These are phyloP conservation scores for Coelastrella sp. DNA, from an alignment of 139 green algal genomes.

Conservation along the genomic window DNA sequence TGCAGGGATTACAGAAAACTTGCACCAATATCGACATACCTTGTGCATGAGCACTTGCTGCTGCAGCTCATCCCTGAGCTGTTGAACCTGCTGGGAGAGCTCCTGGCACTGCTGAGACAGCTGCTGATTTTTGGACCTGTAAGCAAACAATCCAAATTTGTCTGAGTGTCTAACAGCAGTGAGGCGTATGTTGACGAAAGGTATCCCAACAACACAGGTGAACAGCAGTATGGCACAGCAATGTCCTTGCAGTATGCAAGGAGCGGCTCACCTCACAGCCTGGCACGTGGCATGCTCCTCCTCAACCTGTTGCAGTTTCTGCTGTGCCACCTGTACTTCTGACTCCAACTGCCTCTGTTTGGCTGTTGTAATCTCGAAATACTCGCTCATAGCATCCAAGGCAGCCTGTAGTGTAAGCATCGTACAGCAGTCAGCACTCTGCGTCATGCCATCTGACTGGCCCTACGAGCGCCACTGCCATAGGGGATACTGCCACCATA, in stretches of 20 bases:
- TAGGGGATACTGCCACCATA: no score
- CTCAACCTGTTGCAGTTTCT: conserved; percentile 34
- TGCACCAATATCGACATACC: not conserved
- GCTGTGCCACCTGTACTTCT: not conserved
- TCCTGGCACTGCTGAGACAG: conserved; percentile 4
- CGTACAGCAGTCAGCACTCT: no score
- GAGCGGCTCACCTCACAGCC: conserved; percentile 5
- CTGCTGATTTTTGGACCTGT: not conserved
- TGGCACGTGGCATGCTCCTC: conserved; percentile 28
- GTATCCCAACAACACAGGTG: not conserved
- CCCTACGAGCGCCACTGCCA: no score
- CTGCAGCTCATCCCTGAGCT: not conserved
- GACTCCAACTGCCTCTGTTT: conserved; percentile 6
- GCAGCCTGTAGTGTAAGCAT: conserved; percentile 15
- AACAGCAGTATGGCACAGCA: no score
- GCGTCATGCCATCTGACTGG: no score
- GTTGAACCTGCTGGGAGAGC: not conserved
- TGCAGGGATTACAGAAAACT: no score
- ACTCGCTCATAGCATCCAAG: conserved; percentile 28
- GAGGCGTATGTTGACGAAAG: not conserved
- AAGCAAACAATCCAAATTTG: not conserved
- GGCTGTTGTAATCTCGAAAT: not conserved
- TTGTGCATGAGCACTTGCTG: not conserved
- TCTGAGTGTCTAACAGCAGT: not conserved
- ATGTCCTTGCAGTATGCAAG: no score